Evolutionary conservation across 306 rosid genomes (phyloP).

Genomic region (Canavalia ensiformis): DNA sequence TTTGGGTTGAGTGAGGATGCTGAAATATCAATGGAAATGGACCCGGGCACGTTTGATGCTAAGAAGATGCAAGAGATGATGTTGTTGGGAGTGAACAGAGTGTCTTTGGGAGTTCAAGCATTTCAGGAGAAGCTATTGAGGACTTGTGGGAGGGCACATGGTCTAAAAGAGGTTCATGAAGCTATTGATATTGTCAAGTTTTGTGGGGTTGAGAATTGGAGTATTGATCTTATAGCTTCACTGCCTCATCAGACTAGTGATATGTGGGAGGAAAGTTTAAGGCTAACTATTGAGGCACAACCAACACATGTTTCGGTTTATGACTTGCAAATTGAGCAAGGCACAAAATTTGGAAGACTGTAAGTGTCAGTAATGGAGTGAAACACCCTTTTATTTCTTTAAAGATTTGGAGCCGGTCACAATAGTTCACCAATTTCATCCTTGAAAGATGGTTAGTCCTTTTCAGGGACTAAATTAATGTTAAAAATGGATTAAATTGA

Average conservation of each 20-base stretch:
- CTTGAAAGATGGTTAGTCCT: too few species aligned
- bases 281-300: slow-evolving; percentile 70
- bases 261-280: slow-evolving; percentile 91
- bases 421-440: too few species aligned
- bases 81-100: slow-evolving; percentile 82
- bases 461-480: too few species aligned
- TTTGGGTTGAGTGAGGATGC: slow-evolving; percentile 70
- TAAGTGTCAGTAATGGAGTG: slow-evolving; percentile 49
- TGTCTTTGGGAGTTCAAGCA: slow-evolving; percentile 95
- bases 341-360: slow-evolving; percentile 85
- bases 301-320: slow-evolving; percentile 91
- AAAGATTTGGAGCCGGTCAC: too few species aligned
- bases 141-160: slow-evolving; percentile 93
- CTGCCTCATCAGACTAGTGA: slow-evolving; percentile 80
- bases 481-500: too few species aligned
- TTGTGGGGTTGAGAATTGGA: slow-evolving; percentile 89
- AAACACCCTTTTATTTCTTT: too few species aligned
- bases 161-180: slow-evolving; percentile 77
- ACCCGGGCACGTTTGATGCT: slow-evolving; percentile 90
- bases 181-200: slow-evolving; percentile 73
- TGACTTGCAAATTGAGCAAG: slow-evolving; percentile 90
- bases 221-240: slow-evolving; percentile 91
- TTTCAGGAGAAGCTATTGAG: slow-evolving; percentile 87
- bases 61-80: slow-evolving; percentile 66
- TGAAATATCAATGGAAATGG: slow-evolving; percentile 95